Percentiles rank a stretch among this genome's conserved stretches.
Evolutionary conservation across 2,329 filamentous ascomycete species (phyloP).

Genomic region (Harringtonia lauricola): DNA sequence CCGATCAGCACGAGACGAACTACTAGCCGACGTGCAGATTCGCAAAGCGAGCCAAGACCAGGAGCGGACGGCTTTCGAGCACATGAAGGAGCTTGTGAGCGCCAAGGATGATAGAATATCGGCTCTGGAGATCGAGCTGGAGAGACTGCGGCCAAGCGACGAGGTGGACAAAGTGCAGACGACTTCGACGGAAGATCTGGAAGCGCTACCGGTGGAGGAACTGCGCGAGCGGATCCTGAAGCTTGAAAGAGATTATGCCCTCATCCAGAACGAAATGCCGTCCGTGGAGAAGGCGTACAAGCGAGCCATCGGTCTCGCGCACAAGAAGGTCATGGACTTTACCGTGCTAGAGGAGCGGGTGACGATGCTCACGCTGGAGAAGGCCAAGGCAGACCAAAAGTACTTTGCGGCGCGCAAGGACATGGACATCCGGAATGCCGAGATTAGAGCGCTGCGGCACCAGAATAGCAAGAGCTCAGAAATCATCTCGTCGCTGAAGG

Average conservation of each 20-base stretch:
- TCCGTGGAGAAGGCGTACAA: constrained; percentile 88
- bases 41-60: constrained; percentile 72
- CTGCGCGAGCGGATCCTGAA: constrained; percentile 63
- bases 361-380: constrained; percentile 66
- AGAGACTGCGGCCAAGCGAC: constrained; percentile 48
- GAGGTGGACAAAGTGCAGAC: constrained; percentile 35
- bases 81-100: constrained; percentile 68
- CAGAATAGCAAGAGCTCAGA: constrained; percentile 88
- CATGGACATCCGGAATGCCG: constrained; percentile 72
- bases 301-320: constrained; percentile 73
- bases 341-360: constrained; percentile 67
- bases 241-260: constrained; percentile 67
- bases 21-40: constrained; percentile 69
- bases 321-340: constrained; percentile 77
- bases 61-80: constrained; percentile 55
- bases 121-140: constrained; percentile 72
- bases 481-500: constrained; percentile 87
- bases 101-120: constrained; percentile 72
- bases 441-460: constrained; percentile 66
- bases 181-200: constrained; percentile 35
- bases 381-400: constrained; percentile 94
- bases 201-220: constrained; percentile 56
- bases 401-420: constrained; percentile 94
- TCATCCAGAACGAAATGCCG: constrained; percentile 78
- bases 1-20: constrained; percentile 72